Evolutionary conservation across 1,284 basidiomycete genomes (phyloP).

Genomic region (Trametes polyzona): DNA sequence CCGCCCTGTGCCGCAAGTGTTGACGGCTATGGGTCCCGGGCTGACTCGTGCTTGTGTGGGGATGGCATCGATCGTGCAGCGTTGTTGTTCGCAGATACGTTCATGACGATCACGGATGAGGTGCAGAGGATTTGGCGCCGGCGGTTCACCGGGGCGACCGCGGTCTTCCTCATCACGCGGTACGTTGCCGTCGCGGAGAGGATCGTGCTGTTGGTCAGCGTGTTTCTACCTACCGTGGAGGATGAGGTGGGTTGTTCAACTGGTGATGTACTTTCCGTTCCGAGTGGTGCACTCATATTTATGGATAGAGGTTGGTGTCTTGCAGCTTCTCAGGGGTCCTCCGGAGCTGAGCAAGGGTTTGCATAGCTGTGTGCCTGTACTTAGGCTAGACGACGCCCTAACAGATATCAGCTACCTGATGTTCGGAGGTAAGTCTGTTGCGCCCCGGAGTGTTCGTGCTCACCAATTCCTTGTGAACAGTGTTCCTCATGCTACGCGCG

Average conservation of each 20-base stretch:
- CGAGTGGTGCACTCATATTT: not conserved
- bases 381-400: constrained; percentile 22
- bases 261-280: not conserved
- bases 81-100: constrained; percentile 23
- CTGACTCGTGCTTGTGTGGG: not conserved
- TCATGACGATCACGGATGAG: constrained; percentile 25
- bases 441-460: too few relatives aligned
- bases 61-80: not conserved
- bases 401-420: constrained; percentile 24
- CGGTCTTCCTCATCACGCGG: constrained; percentile 25
- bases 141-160: constrained; percentile 23
- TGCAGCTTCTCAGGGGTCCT: too few relatives aligned
- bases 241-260: constrained; percentile 10
- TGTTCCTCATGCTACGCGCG: constrained; percentile 22
- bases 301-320: not conserved
- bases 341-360: not conserved
- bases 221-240: constrained; percentile 16
- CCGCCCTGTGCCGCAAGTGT: not conserved
- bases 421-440: constrained; percentile 18
- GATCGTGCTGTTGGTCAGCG: constrained; percentile 17
- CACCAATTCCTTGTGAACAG: not conserved
- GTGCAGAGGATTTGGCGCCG: constrained; percentile 28
- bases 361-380: constrained; percentile 22
- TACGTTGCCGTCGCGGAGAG: constrained; percentile 24
- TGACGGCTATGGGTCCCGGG: not conserved